Conservation (phyloP, 2,329 filamentous ascomycete species). For the Dothistroma septosporum region DNA sequence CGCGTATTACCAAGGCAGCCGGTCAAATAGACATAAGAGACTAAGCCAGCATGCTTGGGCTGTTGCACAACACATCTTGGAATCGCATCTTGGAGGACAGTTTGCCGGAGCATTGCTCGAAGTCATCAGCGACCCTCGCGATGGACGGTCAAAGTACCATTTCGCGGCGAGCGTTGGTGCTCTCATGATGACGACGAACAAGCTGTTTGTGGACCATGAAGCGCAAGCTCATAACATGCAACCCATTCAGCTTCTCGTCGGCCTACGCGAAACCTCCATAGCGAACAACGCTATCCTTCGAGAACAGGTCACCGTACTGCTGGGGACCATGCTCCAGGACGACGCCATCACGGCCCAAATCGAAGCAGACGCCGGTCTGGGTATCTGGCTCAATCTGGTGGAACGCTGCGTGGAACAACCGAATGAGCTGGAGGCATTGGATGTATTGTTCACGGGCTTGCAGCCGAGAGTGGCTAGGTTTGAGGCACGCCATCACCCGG, state of each 20-base stretch:
- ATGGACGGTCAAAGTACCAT: constrained; percentile 18
- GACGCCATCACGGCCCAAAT: constrained; percentile 11
- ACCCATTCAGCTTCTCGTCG: constrained; percentile 19
- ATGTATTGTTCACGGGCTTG: constrained; percentile 16
- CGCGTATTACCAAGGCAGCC: constrained; percentile 31
- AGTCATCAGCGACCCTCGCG: constrained; percentile 22
- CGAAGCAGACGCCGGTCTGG: constrained; percentile 15
- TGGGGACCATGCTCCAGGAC: constrained; percentile 17
- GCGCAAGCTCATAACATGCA: constrained; percentile 12
- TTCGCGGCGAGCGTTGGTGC: constrained; percentile 30
- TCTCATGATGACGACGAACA: constrained; percentile 30
- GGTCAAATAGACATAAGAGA: constrained; percentile 29
- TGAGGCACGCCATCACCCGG: constrained; percentile 22
- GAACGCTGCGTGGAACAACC: constrained; percentile 11
- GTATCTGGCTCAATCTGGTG: constrained; percentile 16
- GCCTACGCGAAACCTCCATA: constrained; percentile 14
- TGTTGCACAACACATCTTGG: constrained; percentile 27
- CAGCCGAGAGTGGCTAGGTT: constrained; percentile 13
- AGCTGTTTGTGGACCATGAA: constrained; percentile 13
- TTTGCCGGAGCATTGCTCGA: constrained; percentile 25
- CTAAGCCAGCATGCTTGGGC: constrained; percentile 28
- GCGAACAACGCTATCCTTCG: constrained; percentile 19
- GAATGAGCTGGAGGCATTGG: constrained; percentile 14
- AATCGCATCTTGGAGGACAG: constrained; percentile 30
- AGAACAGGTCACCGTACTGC: constrained; percentile 19